Percentiles rank a stretch among this genome's conserved stretches.
Evolutionary conservation across 2,329 filamentous ascomycete species (phyloP).

Genomic region (Botrytis byssoidea): DNA sequence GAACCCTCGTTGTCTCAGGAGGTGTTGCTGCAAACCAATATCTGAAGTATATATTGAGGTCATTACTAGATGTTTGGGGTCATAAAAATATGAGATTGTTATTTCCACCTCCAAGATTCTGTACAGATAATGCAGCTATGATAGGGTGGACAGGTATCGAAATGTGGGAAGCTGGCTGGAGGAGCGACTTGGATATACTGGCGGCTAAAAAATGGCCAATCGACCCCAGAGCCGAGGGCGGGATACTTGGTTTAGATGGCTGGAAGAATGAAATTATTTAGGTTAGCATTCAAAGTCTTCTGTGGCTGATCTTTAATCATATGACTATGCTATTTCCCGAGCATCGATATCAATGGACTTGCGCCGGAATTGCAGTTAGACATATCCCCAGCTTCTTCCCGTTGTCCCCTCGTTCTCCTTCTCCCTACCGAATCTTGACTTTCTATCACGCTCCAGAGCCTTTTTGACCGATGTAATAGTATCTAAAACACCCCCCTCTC

Average conservation of each 20-base stretch:
- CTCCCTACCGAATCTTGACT: neutral
- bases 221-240: constrained; percentile 59
- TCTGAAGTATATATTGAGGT: constrained; percentile 63
- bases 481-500: too few species aligned
- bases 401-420: neutral
- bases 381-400: neutral
- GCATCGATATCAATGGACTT: neutral
- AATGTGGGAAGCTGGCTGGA: constrained; percentile 81
- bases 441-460: neutral
- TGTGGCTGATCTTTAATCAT: neutral
- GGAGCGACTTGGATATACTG: constrained; percentile 57
- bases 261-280: constrained; percentile 42
- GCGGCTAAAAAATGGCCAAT: constrained; percentile 72
- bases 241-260: constrained; percentile 61
- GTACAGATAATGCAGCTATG: constrained; percentile 97
- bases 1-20: constrained; percentile 77
- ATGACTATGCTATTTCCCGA: neutral
- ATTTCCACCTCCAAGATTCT: constrained; percentile 74
- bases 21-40: constrained; percentile 87
- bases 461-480: neutral
- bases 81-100: constrained; percentile 60
- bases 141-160: constrained; percentile 91
- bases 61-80: constrained; percentile 63
- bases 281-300: neutral
- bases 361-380: neutral